Conservation (phyloP, 345 rosid genomes). For the Sonneratia caseolaris region DNA sequence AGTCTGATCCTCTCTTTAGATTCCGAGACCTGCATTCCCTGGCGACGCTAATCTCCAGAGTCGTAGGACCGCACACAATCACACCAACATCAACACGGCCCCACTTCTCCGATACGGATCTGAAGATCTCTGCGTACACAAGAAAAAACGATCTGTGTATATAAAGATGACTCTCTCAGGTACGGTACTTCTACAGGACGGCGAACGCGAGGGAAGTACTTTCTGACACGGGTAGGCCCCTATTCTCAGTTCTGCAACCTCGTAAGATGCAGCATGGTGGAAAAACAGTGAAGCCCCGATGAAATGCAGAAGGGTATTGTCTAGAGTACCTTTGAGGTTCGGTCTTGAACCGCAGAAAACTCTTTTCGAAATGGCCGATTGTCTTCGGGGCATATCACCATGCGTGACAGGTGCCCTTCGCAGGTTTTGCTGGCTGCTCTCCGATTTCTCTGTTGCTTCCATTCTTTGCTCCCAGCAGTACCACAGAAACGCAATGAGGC, state of each 20-base stretch:
- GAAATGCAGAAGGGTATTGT: neutral
- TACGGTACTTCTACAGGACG: neutral
- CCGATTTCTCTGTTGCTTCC: constrained; percentile 12
- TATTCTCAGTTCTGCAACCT: too few relatives aligned
- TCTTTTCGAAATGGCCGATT: constrained; percentile 16
- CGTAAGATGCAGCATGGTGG: too few relatives aligned
- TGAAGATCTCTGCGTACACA: neutral
- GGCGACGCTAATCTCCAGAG: constrained; percentile 68
- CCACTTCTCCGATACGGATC: constrained; percentile 34
- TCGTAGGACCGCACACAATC: constrained; percentile 69
- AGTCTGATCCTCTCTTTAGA: constrained; percentile 24
- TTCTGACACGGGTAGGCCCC: too few relatives aligned
- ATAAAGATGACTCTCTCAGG: neutral
- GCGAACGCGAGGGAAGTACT: too few relatives aligned
- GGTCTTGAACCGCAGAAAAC: constrained; percentile 71
- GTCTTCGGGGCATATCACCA: constrained; percentile 10
- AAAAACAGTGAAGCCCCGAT: neutral
- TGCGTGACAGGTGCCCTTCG: neutral
- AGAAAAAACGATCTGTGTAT: neutral
- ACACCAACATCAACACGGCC: constrained; percentile 77
- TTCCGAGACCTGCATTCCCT: constrained; percentile 60
- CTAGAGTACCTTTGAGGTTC: constrained; percentile 50
- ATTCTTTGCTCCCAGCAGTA: constrained; percentile 42
- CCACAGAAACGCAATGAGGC: constrained; percentile 59
- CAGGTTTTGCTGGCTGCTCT: constrained; percentile 1